Base-by-base conservation (phyloP, 768 basidiomycete species). In the Termitomyces sp. region DNA sequence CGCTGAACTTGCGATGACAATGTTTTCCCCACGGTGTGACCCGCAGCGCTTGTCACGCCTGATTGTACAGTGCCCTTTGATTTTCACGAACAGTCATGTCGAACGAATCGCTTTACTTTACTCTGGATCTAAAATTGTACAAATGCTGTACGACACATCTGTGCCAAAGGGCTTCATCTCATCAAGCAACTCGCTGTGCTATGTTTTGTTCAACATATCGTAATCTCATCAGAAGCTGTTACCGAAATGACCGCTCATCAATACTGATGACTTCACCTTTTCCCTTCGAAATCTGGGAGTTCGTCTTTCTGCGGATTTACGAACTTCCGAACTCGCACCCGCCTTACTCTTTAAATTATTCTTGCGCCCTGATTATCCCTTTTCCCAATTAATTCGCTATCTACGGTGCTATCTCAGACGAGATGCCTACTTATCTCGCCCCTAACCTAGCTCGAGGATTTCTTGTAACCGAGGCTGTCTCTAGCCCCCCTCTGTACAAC, bases 1-100 rank as follows among this genome's bases (percentile, higher is more conserved):
- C 63, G 60, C 61, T 53, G 37, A 46, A 55, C 55, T 56, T 61
- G 57, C 54, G 56, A 53, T 61, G 56, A 55, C 47, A 56, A 62
- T 61, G 59, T 64, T 67, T 63, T 70, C 57, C 70, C 67, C 70
- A 70, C 70, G 70, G 64, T 61, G 64, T 68, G 65, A 67, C 65
- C 60, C 55, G 59, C 51, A 63, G 69, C 62, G 65, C 22, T 34
- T 43, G 60, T 61, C 60, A 61, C 60, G 47, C 37, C n/a, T 31
- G 29, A 24, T 16, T 16, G 36, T 4, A 16, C 14, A 32, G 8
- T 26, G 37, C 18, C n/a, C 37, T 39, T 18, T 41, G 39, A 41
- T 37, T 16, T 37, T 5, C 36, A 37, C 36, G 14, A 37, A 37
- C 36, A 5, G 16, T 37, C 36, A 32, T 9, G 41, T 20, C 41